These are phyloP conservation scores for Ulota crispa DNA, from an alignment of 225 moss, liverwort and hornwort genomes.

Conservation along the genomic window DNA sequence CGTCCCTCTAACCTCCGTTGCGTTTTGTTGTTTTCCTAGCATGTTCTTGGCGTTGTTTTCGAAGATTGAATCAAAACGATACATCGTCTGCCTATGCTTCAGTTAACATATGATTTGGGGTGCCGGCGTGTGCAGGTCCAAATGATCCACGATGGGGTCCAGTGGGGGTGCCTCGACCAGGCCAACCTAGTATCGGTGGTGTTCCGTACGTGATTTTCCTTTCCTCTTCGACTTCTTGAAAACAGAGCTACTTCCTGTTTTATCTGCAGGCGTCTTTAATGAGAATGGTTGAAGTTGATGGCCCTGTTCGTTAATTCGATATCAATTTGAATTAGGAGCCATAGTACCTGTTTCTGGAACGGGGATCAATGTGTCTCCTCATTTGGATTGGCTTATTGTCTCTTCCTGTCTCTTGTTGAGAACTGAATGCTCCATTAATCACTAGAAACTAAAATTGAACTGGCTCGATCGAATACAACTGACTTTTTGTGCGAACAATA, in stretches of 20 bases:
- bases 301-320: background rate
- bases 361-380: background rate
- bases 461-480: background rate
- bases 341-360: background rate
- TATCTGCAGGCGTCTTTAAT: background rate
- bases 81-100: background rate
- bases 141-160: constrained; percentile 64
- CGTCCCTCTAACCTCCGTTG: constrained; percentile 25
- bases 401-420: background rate
- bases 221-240: constrained; percentile 6
- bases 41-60: background rate
- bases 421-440: background rate
- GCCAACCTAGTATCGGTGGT: constrained; percentile 35
- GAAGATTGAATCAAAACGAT: background rate
- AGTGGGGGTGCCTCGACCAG: constrained; percentile 50
- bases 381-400: background rate
- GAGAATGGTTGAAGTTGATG: background rate
- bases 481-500: constrained; percentile 1
- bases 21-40: background rate
- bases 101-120: constrained; percentile 1
- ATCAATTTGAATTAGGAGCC: background rate
- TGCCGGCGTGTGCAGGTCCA: constrained; percentile 43
- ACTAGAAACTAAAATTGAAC: background rate
- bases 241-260: background rate
- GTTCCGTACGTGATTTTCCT: constrained; percentile 36